These are phyloP conservation scores for Dothidotthia symphoricarpi DNA, from an alignment of 2,329 filamentous ascomycete genomes.

Conservation along the genomic window DNA sequence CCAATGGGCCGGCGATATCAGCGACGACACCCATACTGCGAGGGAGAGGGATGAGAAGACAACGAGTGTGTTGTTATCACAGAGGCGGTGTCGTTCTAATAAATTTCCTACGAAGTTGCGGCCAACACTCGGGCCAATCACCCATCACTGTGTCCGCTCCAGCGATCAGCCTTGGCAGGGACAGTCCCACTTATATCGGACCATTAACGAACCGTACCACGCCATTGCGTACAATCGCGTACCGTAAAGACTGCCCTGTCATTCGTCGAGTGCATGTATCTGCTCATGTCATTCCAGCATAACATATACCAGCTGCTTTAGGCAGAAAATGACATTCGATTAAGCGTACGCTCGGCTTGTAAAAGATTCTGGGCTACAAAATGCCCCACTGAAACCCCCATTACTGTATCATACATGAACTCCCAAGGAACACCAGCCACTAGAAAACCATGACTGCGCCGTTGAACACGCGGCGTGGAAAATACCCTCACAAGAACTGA, in stretches of 20 bases:
- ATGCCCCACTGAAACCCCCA: not conserved
- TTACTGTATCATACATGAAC: too few species aligned
- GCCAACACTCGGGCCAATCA: slow-evolving; percentile 23
- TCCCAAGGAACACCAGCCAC: too few species aligned
- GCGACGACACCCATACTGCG: slow-evolving; percentile 54
- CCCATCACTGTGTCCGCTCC: slow-evolving; percentile 13
- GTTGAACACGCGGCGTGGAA: too few species aligned
- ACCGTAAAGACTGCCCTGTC: slow-evolving; percentile 17
- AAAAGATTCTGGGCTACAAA: not conserved
- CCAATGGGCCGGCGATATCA: slow-evolving; percentile 50
- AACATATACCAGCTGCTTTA: not conserved
- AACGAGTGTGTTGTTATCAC: slow-evolving; percentile 8
- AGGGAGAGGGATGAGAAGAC: slow-evolving; percentile 11
- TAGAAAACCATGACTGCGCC: too few species aligned
- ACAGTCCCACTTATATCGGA: slow-evolving; percentile 19
- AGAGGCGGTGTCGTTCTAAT: slow-evolving; percentile 19
- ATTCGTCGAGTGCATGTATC: slow-evolving; percentile 17
- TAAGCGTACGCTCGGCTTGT: slow-evolving; percentile 5
- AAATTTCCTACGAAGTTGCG: slow-evolving; percentile 27
- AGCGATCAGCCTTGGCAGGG: slow-evolving; percentile 23
- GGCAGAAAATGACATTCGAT: not conserved
- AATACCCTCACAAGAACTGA: too few species aligned
- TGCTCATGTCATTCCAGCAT: not conserved
- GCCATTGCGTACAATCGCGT: slow-evolving; percentile 9
- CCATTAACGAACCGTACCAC: slow-evolving; percentile 27